Conservation (phyloP, 2,329 filamentous ascomycete species). For the Diaporthe sp. region DNA sequence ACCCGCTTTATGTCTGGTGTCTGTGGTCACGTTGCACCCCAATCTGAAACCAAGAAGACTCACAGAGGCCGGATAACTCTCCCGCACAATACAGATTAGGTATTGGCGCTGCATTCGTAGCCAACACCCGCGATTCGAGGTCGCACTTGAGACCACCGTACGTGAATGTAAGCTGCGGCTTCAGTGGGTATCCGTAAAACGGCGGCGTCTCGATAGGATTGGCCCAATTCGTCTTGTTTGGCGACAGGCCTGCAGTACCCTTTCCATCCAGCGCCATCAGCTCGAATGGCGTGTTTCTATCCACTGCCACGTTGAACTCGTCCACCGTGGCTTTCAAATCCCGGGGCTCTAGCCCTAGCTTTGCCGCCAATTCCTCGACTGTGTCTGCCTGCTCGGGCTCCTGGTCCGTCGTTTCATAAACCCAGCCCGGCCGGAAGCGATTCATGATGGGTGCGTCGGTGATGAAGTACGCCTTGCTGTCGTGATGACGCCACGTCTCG, state of each 20-base stretch:
- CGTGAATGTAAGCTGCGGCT: conserved; percentile 27
- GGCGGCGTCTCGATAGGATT: conserved; percentile 2
- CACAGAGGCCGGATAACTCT: conserved; percentile 26
- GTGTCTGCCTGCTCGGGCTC: conserved; percentile 28
- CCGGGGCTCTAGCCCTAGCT: not conserved
- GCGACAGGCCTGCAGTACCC: not conserved
- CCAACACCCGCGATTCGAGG: conserved; percentile 20
- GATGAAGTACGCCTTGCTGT: conserved; percentile 25
- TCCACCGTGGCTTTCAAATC: conserved; percentile 9
- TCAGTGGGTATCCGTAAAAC: conserved; percentile 1
- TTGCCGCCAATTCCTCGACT: conserved; percentile 5
- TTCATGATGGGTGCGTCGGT: conserved; percentile 22
- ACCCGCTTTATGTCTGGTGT: not conserved
- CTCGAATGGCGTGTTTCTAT: conserved; percentile 1
- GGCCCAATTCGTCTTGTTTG: conserved; percentile 27
- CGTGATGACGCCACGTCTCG: conserved; percentile 23
- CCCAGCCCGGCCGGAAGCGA: conserved; percentile 22
- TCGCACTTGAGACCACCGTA: conserved; percentile 30
- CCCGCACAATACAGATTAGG: conserved; percentile 18
- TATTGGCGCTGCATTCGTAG: conserved; percentile 9
- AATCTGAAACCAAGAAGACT: not conserved
- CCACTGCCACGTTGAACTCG: conserved; percentile 24
- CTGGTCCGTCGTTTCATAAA: conserved; percentile 25
- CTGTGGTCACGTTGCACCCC: not conserved
- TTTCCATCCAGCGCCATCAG: conserved; percentile 24